phyloP scores from a whole-genome alignment of 148 eudicot genomes.

The Salicornia ramosissima region DNA sequence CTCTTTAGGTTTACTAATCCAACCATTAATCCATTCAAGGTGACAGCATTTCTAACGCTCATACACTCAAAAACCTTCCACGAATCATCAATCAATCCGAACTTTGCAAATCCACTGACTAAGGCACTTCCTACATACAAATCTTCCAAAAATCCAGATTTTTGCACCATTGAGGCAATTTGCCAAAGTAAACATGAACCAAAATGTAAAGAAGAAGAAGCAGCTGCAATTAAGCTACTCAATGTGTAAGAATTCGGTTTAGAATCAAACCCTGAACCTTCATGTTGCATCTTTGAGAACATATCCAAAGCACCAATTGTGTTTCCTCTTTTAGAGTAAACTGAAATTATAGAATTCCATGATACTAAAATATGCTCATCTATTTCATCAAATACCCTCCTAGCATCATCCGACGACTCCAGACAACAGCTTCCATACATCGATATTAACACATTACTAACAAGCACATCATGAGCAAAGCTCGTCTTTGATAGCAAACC shows the following conservation, averaged over 20 bases:
- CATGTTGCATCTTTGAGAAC: conserved; percentile 53
- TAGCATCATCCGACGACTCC: conserved; percentile 35
- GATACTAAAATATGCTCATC: conserved; percentile 41
- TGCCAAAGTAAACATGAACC: conserved; percentile 49
- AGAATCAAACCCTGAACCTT: conserved; percentile 31
- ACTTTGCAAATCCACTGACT: conserved; percentile 65
- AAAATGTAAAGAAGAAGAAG: conserved; percentile 31
- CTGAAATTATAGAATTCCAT: conserved; percentile 79
- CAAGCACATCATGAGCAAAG: conserved; percentile 42
- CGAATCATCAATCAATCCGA: conserved; percentile 48
- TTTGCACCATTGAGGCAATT: conserved; percentile 44
- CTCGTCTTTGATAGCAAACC: conserved; percentile 52
- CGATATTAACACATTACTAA: conserved; percentile 63
- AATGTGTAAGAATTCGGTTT: conserved; percentile 62
- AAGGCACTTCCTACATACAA: conserved; percentile 80
- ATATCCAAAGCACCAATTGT: conserved; percentile 41
- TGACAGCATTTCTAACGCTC: conserved; percentile 60
- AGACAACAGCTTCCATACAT: conserved; percentile 61
- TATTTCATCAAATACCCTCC: conserved; percentile 53
- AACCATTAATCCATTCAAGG: conserved; percentile 71
- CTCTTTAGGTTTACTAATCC: conserved; percentile 64
- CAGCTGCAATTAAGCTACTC: conserved; percentile 59
- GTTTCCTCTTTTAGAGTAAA: conserved; percentile 56
- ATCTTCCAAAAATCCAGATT: conserved; percentile 53
- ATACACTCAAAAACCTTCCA: conserved; percentile 49